Evolutionary conservation across 495 filamentous ascomycete species (phyloP), one percentile per base, ranked within the genome.

Genomic region (Penicillium canescens): DNA sequence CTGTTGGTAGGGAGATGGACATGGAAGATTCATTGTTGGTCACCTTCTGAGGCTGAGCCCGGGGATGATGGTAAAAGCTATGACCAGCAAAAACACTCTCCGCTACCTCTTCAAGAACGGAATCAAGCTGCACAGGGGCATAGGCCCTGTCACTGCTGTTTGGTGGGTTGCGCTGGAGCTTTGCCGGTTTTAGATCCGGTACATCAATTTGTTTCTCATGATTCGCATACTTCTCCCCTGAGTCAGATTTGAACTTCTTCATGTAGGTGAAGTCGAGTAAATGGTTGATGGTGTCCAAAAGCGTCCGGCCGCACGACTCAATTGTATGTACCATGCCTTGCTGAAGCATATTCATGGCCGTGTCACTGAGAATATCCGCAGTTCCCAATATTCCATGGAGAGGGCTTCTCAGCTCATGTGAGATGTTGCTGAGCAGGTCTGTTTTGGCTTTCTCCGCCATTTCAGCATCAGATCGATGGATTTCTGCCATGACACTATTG

Each of bases 231-330:
- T 6, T 11, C 42, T 40, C 41, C 60, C 57, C 12, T 46, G 43
- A 18, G 18, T 18, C 18, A 18, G 18, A 18, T 18, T 18, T 18
- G 33, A 54, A 65, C 33, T 67, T 51, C 42, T 65, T 48, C 33
- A 67, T 67, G 20, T 56, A 62, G 0, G 78, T 74, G 56, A 82
- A 78, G 54, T 86, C 82, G 0, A 87, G 59, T 62, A 85, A 69
- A 61, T 89, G 82, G 52, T 88, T 83, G 55, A 90, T 84, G 0
- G 84, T 88, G 56, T 89, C 86, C 9, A 91, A 72, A 0, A 90
- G 66, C 0, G 86, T 88, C 38, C 78, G 79, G 4, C 82, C 84
- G 45, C 84, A 90, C 1, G 80, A 80, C 35, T 87, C 82, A 33
- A 90, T 80, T 31, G 85, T 87, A 50, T 84, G 75, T 0, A 87